These are phyloP conservation scores for Metschnikowia sp. DNA, from an alignment of 805 yeast genomes.

Conservation along the genomic window DNA sequence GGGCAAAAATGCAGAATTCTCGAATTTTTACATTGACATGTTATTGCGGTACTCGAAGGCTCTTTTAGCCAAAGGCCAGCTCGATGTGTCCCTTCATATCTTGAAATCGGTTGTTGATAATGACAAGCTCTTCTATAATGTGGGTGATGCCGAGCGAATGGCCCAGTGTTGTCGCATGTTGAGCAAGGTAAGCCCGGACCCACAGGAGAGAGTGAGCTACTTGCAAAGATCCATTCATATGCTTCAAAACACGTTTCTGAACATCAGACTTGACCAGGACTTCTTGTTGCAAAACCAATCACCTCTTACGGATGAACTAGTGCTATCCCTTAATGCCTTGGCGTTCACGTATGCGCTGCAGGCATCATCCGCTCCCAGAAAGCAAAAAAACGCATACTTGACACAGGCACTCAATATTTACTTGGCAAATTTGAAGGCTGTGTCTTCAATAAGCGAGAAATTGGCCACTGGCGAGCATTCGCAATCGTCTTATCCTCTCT, in stretches of 20 bases:
- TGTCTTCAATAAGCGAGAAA: constrained; percentile 20
- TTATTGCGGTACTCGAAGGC: constrained; percentile 40
- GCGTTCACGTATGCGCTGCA: constrained; percentile 29
- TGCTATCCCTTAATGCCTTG: constrained; percentile 30
- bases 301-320: constrained; percentile 36
- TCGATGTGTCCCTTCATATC: constrained; percentile 27
- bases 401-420: constrained; percentile 33
- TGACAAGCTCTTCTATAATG: constrained; percentile 33
- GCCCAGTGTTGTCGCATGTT: constrained; percentile 38
- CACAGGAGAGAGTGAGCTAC: constrained; percentile 22
- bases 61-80: constrained; percentile 38
- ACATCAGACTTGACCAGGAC: constrained; percentile 22
- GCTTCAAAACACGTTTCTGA: constrained; percentile 29
- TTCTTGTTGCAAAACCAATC: constrained; percentile 26
- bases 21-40: constrained; percentile 43
- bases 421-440: constrained; percentile 29
- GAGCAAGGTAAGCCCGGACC: constrained; percentile 23
- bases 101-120: constrained; percentile 30
- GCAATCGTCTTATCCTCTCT: constrained; percentile 34
- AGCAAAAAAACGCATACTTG: constrained; percentile 16
- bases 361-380: constrained; percentile 1
- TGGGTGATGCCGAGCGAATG: constrained; percentile 41
- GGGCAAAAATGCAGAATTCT: constrained; percentile 28
- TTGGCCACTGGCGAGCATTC: constrained; percentile 16
- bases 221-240: constrained; percentile 31